Base-by-base conservation (phyloP, 1,139 yeast genomes). In the Magnusiomyces magnusii region DNA sequence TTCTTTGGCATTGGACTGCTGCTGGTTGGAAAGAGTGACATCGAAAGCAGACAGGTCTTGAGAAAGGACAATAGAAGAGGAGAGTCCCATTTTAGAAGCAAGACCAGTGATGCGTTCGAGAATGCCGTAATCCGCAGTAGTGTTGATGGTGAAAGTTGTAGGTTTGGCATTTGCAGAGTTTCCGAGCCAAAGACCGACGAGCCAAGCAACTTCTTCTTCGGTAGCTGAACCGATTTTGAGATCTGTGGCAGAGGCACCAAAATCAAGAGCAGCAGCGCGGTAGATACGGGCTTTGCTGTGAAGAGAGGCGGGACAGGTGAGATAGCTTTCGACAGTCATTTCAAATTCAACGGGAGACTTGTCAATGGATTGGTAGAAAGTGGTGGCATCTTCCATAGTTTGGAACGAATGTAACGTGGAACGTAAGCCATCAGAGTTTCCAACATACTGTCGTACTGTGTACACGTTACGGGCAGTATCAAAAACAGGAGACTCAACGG, bases 191-290 rank as follows among this genome's bases (percentile, higher is more conserved):
- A 49, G 24, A 49, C 52, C 52, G 27, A 49, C 23, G 10, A 49
- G 52, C 52, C 52, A 49, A 28, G 52, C 52, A 19, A 27, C 52
- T 25, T 49, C 52, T 34, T 49, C 52, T 34, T 49, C 52, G 27
- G 52, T 27, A 15, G 52, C 41, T 17, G 27, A 23, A 49, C 52
- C 52, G 5, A 49, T 23, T 17, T 31, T 49, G 36, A 49, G 23
- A 19, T 49, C 52, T 17, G 21, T 17, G 36, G 24, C 21, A 23
- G 52, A 36, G 23, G 31, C 39, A 34, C 23, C 52, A 49, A 49
- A 49, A n/a, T 25, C 36, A 24, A 49, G 36, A 13, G 36, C 41
- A 23, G 36, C 19, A 15, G 52, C 1, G 52, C 52, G 52, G 13
- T 49, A 49, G 19, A 49, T 31, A 27, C 39, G 52, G n/a, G 36